Base-by-base conservation (phyloP, 2,329 filamentous ascomycete genomes). In the Alternaria angustiovoidea region DNA sequence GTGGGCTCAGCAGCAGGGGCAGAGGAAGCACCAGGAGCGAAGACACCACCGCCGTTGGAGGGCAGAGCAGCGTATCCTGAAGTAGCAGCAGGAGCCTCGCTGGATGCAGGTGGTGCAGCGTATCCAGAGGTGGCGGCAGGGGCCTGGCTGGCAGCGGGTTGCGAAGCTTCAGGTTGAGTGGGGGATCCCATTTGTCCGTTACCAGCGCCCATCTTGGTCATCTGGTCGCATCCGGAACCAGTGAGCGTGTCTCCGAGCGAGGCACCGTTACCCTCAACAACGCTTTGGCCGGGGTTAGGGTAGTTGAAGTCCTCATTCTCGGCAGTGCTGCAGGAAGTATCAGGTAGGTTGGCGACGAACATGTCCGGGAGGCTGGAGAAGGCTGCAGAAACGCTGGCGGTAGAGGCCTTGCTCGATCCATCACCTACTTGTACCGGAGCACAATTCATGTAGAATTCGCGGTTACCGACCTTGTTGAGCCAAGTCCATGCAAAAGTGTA, bases 391-490 rank as follows among this genome's bases (percentile, higher is more conserved):
- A n/a, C n/a, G n/a, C n/a, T n/a, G n/a, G n/a, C n/a, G n/a, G n/a
- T n/a, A n/a, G n/a, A n/a, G n/a, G n/a, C n/a, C n/a, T n/a, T n/a
- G n/a, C n/a, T n/a, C n/a, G n/a, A n/a, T n/a, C n/a, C n/a, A n/a
- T n/a, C n/a, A n/a, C n/a, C n/a, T n/a, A n/a, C n/a, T n/a, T n/a
- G n/a, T n/a, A n/a, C n/a, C n/a, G n/a, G n/a, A n/a, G n/a, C n/a
- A n/a, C n/a, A n/a, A n/a, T 97, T 96, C 93, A 97, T 96, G 85
- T 98, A 97, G 85, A 97, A 93, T 76, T 98, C 95, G 1, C 94
- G 89, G 82, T 97, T 97, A 3, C 95, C 95, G 9, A 96, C 74
- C 61, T 90, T 91, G 80, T 98, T 98, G 80, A 96, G 88, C 95
- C 95, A 98, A 0, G 93, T 93, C 93, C 94, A 98, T 0, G 92